Conservation (phyloP, 495 filamentous ascomycete species). For the Podospora pseudoanserina region DNA sequence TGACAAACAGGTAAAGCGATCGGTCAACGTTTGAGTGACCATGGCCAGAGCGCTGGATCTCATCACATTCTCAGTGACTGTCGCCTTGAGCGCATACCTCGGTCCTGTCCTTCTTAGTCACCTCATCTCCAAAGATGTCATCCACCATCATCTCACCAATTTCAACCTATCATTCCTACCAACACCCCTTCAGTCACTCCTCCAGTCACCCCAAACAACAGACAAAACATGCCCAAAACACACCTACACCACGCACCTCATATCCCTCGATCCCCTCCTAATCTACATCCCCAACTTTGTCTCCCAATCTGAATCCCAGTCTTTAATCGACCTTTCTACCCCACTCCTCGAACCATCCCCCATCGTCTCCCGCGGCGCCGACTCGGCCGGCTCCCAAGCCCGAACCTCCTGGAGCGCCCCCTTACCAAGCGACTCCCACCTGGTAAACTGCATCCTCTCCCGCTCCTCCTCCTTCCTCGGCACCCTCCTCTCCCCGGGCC, state of each 20-base stretch:
- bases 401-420: slow-evolving; percentile 40
- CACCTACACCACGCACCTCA: slow-evolving; percentile 35
- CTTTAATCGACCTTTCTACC: slow-evolving; percentile 30
- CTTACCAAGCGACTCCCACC: slow-evolving; percentile 30
- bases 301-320: slow-evolving; percentile 25
- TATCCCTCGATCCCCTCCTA: slow-evolving; percentile 41
- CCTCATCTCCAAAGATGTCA: not conserved
- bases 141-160: not conserved
- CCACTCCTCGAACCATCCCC: slow-evolving; percentile 33
- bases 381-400: slow-evolving; percentile 25
- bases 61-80: slow-evolving; percentile 6
- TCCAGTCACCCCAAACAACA: not conserved
- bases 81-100: slow-evolving; percentile 16
- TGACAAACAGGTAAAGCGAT: not conserved
- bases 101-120: slow-evolving; percentile 7
- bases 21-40: not conserved
- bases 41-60: slow-evolving; percentile 5
- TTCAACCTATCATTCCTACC: not conserved
- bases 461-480: slow-evolving; percentile 41
- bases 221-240: slow-evolving; percentile 25
- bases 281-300: slow-evolving; percentile 40
- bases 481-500: slow-evolving; percentile 30
- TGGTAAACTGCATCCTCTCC: slow-evolving; percentile 36
- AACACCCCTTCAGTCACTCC: not conserved
- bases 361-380: slow-evolving; percentile 30